Evolutionary conservation across 2,329 filamentous ascomycete genomes (phyloP).

Genomic region (Fusarium lyarnte): DNA sequence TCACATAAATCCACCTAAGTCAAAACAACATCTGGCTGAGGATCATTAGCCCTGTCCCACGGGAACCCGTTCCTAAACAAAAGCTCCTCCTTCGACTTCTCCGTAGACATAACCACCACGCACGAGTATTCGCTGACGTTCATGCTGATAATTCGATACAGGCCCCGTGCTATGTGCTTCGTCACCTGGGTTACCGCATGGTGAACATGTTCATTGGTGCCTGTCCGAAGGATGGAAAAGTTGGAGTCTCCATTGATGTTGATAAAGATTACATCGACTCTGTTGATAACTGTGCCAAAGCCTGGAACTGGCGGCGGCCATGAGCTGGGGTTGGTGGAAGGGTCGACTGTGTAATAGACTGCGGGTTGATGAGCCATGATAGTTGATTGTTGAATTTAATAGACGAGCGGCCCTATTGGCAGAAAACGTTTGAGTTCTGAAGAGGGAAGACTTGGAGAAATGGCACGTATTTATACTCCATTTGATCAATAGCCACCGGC

Average conservation of each 20-base stretch:
- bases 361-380: background rate
- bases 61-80: background rate
- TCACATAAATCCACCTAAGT: background rate
- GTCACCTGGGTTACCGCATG: background rate
- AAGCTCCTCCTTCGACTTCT: background rate
- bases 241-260: background rate
- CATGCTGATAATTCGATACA: background rate
- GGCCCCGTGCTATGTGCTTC: background rate
- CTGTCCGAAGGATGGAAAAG: background rate
- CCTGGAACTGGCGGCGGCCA: background rate
- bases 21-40: background rate
- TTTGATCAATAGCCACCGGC: no score
- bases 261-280: background rate
- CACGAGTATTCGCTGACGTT: background rate
- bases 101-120: background rate
- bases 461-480: no score
- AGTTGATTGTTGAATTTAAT: fast-evolving
- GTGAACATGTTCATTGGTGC: background rate
- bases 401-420: background rate
- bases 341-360: background rate
- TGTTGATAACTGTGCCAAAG: background rate
- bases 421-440: no score
- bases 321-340: background rate
- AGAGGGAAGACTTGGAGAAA: no score
- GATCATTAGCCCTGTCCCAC: background rate